These are phyloP conservation scores for Mangifera indica DNA, from an alignment of 345 rosid species.

Conservation along the genomic window DNA sequence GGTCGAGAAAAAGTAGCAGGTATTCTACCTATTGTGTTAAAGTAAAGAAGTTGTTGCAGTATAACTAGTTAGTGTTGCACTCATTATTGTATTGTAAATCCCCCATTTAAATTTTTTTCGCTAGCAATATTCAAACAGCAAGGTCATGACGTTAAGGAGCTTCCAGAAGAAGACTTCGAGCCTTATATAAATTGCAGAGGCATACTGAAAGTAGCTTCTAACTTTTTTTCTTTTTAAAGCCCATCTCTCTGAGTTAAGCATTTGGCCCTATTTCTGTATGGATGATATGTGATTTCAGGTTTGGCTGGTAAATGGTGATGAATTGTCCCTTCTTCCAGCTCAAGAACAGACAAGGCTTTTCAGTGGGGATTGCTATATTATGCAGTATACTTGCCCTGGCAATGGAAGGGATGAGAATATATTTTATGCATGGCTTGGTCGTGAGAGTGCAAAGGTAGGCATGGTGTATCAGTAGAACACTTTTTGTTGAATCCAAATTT, in stretches of 20 bases:
- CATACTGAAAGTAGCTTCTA: conserved; percentile 50
- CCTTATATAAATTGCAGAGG: conserved; percentile 56
- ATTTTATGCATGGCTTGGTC: conserved; percentile 75
- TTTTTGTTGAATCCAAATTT: not conserved
- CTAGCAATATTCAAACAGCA: conserved; percentile 78
- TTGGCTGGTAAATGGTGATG: conserved; percentile 63
- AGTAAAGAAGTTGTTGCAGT: conserved; percentile 1
- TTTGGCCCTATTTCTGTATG: not conserved
- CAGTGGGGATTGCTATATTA: conserved; percentile 75
- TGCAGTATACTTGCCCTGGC: conserved; percentile 56
- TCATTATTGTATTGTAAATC: conserved; percentile 12
- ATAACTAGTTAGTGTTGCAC: conserved; percentile 2
- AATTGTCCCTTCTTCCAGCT: conserved; percentile 49
- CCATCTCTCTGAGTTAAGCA: not conserved
- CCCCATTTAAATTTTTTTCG: conserved; percentile 11
- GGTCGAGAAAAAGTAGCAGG: conserved; percentile 96
- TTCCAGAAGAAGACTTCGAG: conserved; percentile 59
- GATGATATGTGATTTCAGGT: conserved; percentile 47
- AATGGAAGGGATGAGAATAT: conserved; percentile 55
- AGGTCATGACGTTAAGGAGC: conserved; percentile 73
- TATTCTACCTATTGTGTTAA: conserved; percentile 23
- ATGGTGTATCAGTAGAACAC: not conserved
- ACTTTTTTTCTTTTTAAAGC: not conserved
- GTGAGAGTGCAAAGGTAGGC: conserved; percentile 56
- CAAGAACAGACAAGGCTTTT: conserved; percentile 66